Conservation (phyloP, 2,329 filamentous ascomycete genomes). For the Ascochyta pisi region DNA sequence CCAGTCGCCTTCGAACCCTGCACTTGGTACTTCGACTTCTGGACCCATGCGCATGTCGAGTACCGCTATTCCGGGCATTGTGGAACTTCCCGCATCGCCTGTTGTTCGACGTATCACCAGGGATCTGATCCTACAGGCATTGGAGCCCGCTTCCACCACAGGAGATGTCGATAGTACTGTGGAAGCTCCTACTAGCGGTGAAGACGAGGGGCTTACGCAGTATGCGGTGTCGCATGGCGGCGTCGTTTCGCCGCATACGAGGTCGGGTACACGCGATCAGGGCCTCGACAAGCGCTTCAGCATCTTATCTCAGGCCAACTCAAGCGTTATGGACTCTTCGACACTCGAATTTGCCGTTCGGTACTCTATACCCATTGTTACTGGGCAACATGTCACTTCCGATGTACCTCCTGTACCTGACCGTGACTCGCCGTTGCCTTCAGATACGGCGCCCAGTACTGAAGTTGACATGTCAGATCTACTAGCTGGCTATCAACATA, state of each 20-base stretch:
- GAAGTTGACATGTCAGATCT: conserved; percentile 45
- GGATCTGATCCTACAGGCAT: conserved; percentile 36
- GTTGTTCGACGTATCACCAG: conserved; percentile 43
- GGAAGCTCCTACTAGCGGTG: background rate
- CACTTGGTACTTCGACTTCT: background rate
- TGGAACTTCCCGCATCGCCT: conserved; percentile 43
- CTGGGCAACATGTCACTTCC: conserved; percentile 16
- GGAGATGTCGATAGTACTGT: conserved; percentile 26
- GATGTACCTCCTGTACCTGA: conserved; percentile 12
- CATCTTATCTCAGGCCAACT: conserved; percentile 34
- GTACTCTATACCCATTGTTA: conserved; percentile 40
- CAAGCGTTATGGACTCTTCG: conserved; percentile 40
- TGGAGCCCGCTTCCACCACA: conserved; percentile 39
- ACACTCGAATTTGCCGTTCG: conserved; percentile 41
- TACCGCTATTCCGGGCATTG: conserved; percentile 12
- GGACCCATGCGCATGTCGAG: background rate
- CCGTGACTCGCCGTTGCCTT: conserved; percentile 4
- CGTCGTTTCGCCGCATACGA: background rate
- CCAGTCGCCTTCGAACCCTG: conserved; percentile 9
- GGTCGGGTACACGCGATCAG: background rate
- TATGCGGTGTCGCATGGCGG: background rate
- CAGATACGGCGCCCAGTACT: conserved; percentile 26
- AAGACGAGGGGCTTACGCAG: background rate
- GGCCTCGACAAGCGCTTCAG: conserved; percentile 25
- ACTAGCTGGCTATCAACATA: conserved; percentile 41